Percentiles rank a stretch among this genome's conserved stretches.
Conservation (phyloP, 2,329 filamentous ascomycete genomes). For the Arthrinium phaeospermum region DNA sequence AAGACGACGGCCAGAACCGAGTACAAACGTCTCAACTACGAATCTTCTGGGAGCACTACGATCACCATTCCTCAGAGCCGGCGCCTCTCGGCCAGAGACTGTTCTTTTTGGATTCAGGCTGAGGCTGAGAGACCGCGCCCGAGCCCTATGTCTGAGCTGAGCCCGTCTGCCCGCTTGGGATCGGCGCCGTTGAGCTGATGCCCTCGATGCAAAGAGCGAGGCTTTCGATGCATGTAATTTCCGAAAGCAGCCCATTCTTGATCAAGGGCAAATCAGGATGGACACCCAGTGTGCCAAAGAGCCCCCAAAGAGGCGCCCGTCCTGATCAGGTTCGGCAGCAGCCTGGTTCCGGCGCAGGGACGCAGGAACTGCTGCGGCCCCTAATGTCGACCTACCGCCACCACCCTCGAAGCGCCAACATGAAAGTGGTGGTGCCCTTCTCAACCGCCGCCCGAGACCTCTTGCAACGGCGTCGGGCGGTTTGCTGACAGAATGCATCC, state of each 20-base stretch:
- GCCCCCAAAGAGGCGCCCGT: constrained; percentile 1
- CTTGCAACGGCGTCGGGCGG: background rate
- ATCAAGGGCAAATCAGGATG: background rate
- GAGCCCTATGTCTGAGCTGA: background rate
- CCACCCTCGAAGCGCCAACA: background rate
- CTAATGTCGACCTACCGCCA: background rate
- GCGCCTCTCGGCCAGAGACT: background rate
- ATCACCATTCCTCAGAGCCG: background rate
- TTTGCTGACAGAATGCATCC: constrained; percentile 5
- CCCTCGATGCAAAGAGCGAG: background rate
- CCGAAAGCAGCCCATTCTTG: background rate
- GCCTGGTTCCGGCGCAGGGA: background rate
- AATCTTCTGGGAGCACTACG: background rate
- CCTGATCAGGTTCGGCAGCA: background rate
- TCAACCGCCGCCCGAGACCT: background rate
- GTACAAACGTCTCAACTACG: background rate
- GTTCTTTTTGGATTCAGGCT: background rate
- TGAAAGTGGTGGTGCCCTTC: background rate
- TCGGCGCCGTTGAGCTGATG: background rate
- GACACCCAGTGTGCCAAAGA: background rate
- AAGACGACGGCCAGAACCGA: background rate
- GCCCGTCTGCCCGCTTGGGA: background rate
- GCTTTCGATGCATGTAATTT: background rate
- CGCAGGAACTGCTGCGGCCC: background rate
- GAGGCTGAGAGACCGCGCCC: background rate